These are phyloP conservation scores for Diaporthe citrichinensis DNA, from an alignment of 2,329 filamentous ascomycete genomes.

Conservation along the genomic window DNA sequence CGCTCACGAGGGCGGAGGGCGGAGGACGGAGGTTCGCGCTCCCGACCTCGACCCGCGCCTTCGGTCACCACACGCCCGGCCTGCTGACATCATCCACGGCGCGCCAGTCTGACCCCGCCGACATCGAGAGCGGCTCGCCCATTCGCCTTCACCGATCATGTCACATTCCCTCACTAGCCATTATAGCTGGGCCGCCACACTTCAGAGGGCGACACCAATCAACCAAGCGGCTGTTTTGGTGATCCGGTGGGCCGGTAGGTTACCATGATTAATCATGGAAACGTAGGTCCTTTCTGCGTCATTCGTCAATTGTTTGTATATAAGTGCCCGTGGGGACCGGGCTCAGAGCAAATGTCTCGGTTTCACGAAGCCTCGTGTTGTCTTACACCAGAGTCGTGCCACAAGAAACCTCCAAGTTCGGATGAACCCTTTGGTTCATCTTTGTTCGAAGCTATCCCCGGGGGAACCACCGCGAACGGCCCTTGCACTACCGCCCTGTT, in stretches of 20 bases:
- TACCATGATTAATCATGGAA: background rate
- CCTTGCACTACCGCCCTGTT: background rate
- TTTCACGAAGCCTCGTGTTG: background rate
- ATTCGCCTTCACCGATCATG: constrained; percentile 5
- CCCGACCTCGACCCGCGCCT: constrained; percentile 14
- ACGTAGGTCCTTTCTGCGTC: background rate
- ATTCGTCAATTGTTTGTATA: background rate
- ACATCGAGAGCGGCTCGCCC: background rate
- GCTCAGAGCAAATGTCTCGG: background rate
- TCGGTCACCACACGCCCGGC: background rate
- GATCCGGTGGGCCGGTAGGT: constrained; percentile 2
- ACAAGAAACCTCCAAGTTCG: background rate
- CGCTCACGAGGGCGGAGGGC: background rate
- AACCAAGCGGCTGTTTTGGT: background rate
- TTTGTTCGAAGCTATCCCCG: constrained; percentile 10
- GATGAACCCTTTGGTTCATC: constrained; percentile 8
- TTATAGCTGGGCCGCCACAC: background rate
- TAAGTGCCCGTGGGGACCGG: background rate
- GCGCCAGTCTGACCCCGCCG: constrained; percentile 13
- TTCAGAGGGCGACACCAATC: background rate
- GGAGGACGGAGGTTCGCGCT: constrained; percentile 23
- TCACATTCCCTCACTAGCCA: background rate
- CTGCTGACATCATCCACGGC: constrained; percentile 7
- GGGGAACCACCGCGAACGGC: constrained; percentile 21
- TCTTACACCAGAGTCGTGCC: background rate